phyloP scores from a whole-genome alignment of 1,284 basidiomycete genomes.

The Puccinia brachypodii region DNA sequence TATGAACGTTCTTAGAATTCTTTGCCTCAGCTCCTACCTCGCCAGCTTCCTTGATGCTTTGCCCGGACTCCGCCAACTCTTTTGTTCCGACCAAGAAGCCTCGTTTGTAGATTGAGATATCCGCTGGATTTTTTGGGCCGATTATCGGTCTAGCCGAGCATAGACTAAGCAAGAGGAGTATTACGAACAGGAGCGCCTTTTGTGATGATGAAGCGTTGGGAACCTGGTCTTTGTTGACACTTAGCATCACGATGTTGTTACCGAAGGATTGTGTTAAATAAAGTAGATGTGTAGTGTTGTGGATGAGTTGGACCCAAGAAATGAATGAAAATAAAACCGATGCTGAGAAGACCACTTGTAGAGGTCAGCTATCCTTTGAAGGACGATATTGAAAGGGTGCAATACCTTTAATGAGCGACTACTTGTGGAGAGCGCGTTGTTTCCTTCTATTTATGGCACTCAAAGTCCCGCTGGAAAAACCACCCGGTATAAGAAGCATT shows the following conservation, averaged over 20 bases:
- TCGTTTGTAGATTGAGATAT: not conserved
- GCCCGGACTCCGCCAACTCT: not conserved
- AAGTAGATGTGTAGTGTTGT: not conserved
- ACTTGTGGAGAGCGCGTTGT: not conserved
- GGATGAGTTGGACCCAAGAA: not conserved
- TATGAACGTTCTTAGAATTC: not conserved
- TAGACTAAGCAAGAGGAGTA: not conserved
- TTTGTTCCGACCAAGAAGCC: not conserved
- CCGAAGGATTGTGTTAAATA: not conserved
- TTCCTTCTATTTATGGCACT: not conserved
- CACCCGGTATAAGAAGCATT: not conserved
- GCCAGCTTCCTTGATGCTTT: not conserved
- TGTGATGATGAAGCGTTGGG: too few relatives aligned
- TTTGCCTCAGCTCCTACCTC: not conserved
- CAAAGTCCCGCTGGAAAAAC: not conserved
- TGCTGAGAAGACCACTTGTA: not conserved
- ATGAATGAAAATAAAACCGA: not conserved
- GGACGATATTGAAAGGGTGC: not conserved
- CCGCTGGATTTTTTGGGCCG: not conserved
- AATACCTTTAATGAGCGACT: not conserved
- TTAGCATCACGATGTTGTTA: not conserved
- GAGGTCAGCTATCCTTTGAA: too few relatives aligned
- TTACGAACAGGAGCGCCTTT: not conserved
- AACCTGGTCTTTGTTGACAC: not conserved
- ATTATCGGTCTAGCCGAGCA: not conserved